Base-by-base conservation (phyloP, 495 filamentous ascomycete genomes). In the Evernia prunastri region DNA sequence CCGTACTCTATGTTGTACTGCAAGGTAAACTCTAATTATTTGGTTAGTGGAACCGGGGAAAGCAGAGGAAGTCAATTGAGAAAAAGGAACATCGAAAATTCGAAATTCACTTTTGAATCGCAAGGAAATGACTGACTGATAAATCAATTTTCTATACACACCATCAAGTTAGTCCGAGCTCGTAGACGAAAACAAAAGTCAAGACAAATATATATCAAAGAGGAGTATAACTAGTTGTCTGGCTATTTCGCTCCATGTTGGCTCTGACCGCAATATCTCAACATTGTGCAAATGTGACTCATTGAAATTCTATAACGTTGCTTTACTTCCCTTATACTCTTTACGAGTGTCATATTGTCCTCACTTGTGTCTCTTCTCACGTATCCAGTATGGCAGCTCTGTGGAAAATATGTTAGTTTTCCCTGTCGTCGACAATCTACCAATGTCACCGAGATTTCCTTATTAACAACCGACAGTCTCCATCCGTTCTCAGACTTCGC, bases 301-400 rank as follows among this genome's bases (percentile, higher is more conserved):
- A 54, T 35, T 20, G 15, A 54, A 8, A 29, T 31, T 2, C 17
- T 10, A 15, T n/a, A 17, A 29, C 3, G 4, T 18, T 54, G 4
- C 7, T 54, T 31, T 29, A 33, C 29, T 33, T 4, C 51, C 13
- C 8, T 31, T 4, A 6, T 7, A 13, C n/a, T 49, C n/a, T 49
- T 43, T 20, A 43, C 40, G 7, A 11, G 33, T 31, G 17, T 53
- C 27, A 6, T 31, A 18, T 31, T 20, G 6, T 31, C 13, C 20
- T 17, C 25, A 31, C 13, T 53, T 29, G 1, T 12, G 1, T 17
- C 4, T 18, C 0, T 31, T 17, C 18, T 6, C 17, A 29, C 12
- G 11, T 0, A 59, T 10, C 17, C 58, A 42, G 18, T 10, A 63
- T 63, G 61, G 29, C 61, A 56, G 61, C 61, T 47, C 37, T 56